Evolutionary conservation across 768 basidiomycete genomes (phyloP), one percentile per base, ranked within the genome.

Genomic region (Lactarius evosmus): DNA sequence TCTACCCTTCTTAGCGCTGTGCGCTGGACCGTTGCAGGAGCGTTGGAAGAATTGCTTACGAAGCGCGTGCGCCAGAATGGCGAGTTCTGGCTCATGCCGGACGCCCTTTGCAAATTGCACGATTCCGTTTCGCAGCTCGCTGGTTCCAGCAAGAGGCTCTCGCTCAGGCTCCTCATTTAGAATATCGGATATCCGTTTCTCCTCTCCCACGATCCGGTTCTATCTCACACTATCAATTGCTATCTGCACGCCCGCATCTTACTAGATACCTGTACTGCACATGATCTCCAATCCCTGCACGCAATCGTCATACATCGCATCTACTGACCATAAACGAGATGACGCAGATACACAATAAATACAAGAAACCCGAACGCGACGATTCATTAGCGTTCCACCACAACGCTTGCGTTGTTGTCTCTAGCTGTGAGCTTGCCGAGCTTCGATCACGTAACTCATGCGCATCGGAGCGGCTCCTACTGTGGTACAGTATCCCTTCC

Each of bases 1-100:
- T 33, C 63, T 7, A 44, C 63, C 14, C 58, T 52, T 8, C 53
- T 64, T 9, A 27, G 58, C 19, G 58, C 63, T 12, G n/a, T 64
- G 33, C 63, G 63, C 29, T 64, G 63, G 63, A 40, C 52, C 1
- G 17, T 55, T 7, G 58, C 58, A 9, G 41, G 52, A 16, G 34
- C 1, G 2, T 22, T 55, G n/a, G 22, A 46, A 2, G 36, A 32
- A 8, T 16, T 36, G n/a, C 46, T 64, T 0, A 44, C 27, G 16
- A 46, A 30, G 22, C 34, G 17, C 17, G 30, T 52, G 29, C 53
- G 63, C 27, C 52, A 49, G 27, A 32, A 2, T 2, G 63, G 53
- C 41, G 29, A 49, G 44, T 64, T 64, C 53, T 29, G 30, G 34
- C 22, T 38, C 22, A 19, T 30, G 12, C 40, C 33, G 0, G 58